These are phyloP conservation scores for Dalbergia cultrata DNA, from an alignment of 306 rosid genomes.

Conservation along the genomic window DNA sequence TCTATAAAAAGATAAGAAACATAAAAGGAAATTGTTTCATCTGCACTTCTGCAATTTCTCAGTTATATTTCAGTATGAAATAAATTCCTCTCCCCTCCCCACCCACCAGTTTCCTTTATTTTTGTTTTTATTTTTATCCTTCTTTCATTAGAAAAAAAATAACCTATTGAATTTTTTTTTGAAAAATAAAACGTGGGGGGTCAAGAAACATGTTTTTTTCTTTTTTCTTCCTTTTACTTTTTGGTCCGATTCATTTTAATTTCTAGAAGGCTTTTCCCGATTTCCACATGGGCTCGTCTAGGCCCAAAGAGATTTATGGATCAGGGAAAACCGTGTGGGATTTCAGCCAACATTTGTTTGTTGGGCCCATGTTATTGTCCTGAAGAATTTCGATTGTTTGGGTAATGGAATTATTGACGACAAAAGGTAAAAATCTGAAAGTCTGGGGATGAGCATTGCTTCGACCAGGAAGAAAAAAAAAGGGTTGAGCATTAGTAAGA, in stretches of 20 bases:
- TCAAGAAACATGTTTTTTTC: not conserved
- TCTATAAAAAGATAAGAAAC: not conserved
- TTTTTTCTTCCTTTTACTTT: not conserved
- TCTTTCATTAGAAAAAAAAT: too few species aligned
- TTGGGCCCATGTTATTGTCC: not conserved
- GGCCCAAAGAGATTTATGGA: not conserved
- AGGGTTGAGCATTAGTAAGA: not conserved
- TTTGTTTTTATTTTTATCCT: not conserved
- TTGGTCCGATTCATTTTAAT: too few species aligned
- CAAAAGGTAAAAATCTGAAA: too few species aligned
- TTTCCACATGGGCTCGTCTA: not conserved
- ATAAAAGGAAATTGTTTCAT: not conserved
- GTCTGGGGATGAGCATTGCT: not conserved
- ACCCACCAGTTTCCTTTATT: not conserved
- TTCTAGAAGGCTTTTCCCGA: too few species aligned
- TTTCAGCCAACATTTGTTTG: not conserved
- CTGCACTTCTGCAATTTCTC: not conserved
- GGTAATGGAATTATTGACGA: too few species aligned
- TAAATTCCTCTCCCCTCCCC: constrained; percentile 18
- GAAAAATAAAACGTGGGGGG: too few species aligned
- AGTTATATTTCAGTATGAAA: not conserved
- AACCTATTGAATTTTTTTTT: not conserved
- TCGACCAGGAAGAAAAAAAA: too few species aligned
- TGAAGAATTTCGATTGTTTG: too few species aligned
- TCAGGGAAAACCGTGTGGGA: not conserved